Conservation (phyloP, 176 grass and related monocot genomes). For the Guadua angustifolia region DNA sequence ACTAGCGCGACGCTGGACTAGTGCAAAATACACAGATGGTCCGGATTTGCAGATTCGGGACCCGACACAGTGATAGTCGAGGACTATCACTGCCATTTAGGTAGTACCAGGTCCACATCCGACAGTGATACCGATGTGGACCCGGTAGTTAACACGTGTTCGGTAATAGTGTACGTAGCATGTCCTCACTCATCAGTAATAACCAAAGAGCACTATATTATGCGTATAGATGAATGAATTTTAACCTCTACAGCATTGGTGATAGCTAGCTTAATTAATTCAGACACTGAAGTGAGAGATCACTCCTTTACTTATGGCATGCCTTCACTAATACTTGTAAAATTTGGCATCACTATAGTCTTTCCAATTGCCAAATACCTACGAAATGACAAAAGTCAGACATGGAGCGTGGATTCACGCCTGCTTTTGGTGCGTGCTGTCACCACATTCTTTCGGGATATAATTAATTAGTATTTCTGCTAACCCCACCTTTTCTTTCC, state of each 20-base stretch:
- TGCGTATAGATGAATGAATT: not conserved
- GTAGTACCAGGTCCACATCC: too few relatives aligned
- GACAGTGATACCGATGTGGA: too few relatives aligned
- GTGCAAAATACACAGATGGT: too few relatives aligned
- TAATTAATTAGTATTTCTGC: slow-evolving; percentile 38
- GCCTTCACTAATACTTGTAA: not conserved
- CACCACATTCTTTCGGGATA: slow-evolving; percentile 43
- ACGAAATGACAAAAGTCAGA: slow-evolving; percentile 31
- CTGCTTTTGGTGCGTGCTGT: slow-evolving; percentile 24
- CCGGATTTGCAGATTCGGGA: too few relatives aligned
- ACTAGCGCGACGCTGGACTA: too few relatives aligned
- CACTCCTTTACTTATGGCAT: not conserved
- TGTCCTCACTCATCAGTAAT: not conserved
- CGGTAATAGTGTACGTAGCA: too few relatives aligned
- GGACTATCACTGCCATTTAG: too few relatives aligned
- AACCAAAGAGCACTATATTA: not conserved
- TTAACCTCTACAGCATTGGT: not conserved
- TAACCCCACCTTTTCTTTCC: slow-evolving; percentile 30
- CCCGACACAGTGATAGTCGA: too few relatives aligned
- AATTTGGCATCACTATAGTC: not conserved
- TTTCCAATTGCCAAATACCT: not conserved
- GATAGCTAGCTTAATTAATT: not conserved
- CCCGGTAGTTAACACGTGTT: too few relatives aligned
- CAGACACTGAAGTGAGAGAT: not conserved
- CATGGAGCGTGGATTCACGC: slow-evolving; percentile 34